These are phyloP conservation scores for Umbelopsis isabellina DNA, from an alignment of 192 early-diverging fungal genomes.

Conservation along the genomic window DNA sequence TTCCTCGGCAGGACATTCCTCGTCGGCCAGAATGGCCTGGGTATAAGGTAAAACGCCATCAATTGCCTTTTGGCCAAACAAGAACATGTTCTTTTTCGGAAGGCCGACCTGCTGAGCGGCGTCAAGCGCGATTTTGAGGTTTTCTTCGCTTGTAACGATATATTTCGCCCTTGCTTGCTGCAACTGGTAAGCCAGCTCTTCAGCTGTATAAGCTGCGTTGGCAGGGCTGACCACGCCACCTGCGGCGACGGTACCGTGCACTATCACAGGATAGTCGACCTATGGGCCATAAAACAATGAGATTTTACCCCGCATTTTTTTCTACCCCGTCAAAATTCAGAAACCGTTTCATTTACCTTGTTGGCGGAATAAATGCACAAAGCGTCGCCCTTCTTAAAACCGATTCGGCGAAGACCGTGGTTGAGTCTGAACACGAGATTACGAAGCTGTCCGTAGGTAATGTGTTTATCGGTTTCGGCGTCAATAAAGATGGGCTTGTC, in stretches of 20 bases:
- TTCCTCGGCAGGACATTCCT: conserved; percentile 23
- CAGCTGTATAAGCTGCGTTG: conserved; percentile 79
- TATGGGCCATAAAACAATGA: neutral
- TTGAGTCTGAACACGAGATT: conserved; percentile 25
- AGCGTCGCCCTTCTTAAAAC: conserved; percentile 9
- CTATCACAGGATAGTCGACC: conserved; percentile 38
- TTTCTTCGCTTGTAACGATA: conserved; percentile 56
- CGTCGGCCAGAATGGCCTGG: conserved; percentile 19
- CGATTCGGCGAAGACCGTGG: conserved; percentile 18
- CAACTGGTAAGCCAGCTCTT: conserved; percentile 80
- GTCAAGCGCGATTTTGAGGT: conserved; percentile 29
- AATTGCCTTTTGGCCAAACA: conserved; percentile 33
- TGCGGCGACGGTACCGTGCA: conserved; percentile 44
- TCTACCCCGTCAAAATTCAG: too few species aligned
- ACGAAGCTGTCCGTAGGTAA: conserved; percentile 46
- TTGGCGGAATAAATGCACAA: conserved; percentile 19
- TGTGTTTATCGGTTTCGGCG: conserved; percentile 33
- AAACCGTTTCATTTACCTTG: conserved; percentile 23
- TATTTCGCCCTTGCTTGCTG: conserved; percentile 66
- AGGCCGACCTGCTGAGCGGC: conserved; percentile 28
- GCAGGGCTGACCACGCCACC: conserved; percentile 72
- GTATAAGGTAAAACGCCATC: conserved; percentile 31
- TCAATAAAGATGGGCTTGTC: conserved; percentile 48
- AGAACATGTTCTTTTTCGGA: conserved; percentile 24
- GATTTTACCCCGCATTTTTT: neutral